Evolutionary conservation across 257 asterid species (phyloP).

Genomic region (Jacaranda mimosifolia): DNA sequence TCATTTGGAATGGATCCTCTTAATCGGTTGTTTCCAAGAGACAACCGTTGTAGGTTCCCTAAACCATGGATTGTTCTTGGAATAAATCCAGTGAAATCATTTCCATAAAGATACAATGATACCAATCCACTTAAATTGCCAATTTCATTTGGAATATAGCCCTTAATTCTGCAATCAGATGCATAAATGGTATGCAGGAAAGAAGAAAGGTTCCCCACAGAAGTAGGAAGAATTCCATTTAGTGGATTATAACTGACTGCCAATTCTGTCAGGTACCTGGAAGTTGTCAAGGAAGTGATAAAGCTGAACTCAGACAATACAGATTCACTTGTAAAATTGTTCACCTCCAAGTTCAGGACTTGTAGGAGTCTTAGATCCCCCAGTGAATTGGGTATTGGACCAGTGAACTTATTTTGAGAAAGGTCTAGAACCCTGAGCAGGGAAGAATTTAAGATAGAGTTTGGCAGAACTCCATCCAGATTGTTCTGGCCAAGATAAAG

Average conservation of each 20-base stretch:
- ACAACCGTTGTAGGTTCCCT: constrained; percentile 33
- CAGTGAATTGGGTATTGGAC: constrained; percentile 39
- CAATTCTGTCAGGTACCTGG: constrained; percentile 20
- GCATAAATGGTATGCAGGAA: neutral
- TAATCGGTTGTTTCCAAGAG: neutral
- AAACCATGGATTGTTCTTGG: constrained; percentile 22
- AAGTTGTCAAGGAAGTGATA: constrained; percentile 39
- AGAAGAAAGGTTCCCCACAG: constrained; percentile 45
- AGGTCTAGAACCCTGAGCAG: constrained; percentile 25
- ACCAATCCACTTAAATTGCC: constrained; percentile 33
- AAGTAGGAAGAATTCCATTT: constrained; percentile 26
- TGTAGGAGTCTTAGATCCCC: constrained; percentile 36
- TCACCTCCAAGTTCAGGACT: neutral
- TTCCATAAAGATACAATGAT: neutral
- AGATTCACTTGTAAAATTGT: constrained; percentile 13
- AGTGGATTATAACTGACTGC: constrained; percentile 6
- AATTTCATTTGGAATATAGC: constrained; percentile 26
- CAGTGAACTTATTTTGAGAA: constrained; percentile 22
- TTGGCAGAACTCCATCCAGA: constrained; percentile 38
- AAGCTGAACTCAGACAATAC: constrained; percentile 29
- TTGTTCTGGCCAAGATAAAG: neutral
- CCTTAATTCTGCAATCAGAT: constrained; percentile 19
- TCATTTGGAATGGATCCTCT: constrained; percentile 21
- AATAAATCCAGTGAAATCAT: constrained; percentile 29
- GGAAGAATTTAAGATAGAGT: constrained; percentile 40